Evolutionary conservation across 306 rosid genomes (phyloP), one percentile per base, ranked within the genome.

Genomic region (Macrotyloma uniflorum): DNA sequence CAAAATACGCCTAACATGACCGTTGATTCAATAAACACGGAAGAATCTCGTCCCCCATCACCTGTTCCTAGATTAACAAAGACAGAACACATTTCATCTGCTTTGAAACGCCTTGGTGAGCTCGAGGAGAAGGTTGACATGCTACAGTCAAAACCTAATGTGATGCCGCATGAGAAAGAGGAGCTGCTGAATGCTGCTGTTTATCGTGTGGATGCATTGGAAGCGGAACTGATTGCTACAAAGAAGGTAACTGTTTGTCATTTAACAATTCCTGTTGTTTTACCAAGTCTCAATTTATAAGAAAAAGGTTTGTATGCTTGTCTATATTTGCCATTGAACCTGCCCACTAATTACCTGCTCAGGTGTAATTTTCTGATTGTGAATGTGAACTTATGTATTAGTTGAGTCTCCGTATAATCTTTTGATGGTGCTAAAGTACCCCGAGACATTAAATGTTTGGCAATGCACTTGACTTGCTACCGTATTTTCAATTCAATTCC

Each of bases 121-220:
- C 93, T 94, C 46, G 97, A 94, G 75, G 88, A 84, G 87, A 92
- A 87, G 85, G 90, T 92, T 55, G 87, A 76, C 81, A 76, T 72
- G 84, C 89, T 91, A 28, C 91, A 84, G 77, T 83, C 92, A 77
- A 93, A 84, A 86, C 96, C 95, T 10, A 86, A 82, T 85, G 88
- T 77, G 67, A 89, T 93, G 98, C 98, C 98, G 74, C 67, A 14
- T 64, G 98, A 93, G 81, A 93, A 93, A 88, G 98, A 80, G 57
- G 97, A 91, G 83, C 86, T 93, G 59, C 81, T 93, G 59, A 93
- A 93, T 83, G 98, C 95, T 66, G 98, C 98, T 28, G 95, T 91
- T 80, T 89, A 83, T 82, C 97, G 91, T 2, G 98, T 87, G 74
- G 96, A 94, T 81, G 98, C 91, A 13, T 82, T 92, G 84, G 97